These are phyloP conservation scores for Lactarius quietus DNA, from an alignment of 768 basidiomycete species.

Conservation along the genomic window DNA sequence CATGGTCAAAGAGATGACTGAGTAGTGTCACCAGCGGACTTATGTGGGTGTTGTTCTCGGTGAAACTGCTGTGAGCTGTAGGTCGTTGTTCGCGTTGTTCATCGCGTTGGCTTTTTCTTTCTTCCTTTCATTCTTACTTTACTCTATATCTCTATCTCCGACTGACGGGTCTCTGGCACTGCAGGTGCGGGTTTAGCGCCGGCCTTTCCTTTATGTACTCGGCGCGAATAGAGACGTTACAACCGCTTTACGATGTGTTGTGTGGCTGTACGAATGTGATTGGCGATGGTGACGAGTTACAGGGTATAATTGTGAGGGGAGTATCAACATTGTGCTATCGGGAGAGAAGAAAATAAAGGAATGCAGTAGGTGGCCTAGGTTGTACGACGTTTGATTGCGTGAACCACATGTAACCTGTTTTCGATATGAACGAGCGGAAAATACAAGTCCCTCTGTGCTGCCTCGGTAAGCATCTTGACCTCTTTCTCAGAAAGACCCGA, in stretches of 20 bases:
- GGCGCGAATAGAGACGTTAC: constrained; percentile 57
- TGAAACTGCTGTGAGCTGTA: constrained; percentile 33
- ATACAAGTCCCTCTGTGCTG: constrained; percentile 65
- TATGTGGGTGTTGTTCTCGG: constrained; percentile 5
- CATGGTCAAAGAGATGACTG: constrained; percentile 39
- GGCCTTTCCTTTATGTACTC: constrained; percentile 56
- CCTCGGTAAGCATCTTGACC: constrained; percentile 53
- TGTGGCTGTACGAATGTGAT: constrained; percentile 25
- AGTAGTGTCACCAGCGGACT: background rate
- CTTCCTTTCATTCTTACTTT: constrained; percentile 17
- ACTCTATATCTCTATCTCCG: constrained; percentile 30
- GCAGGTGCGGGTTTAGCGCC: constrained; percentile 44
- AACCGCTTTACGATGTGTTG: constrained; percentile 41
- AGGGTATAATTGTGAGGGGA: constrained; percentile 24
- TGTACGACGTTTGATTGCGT: constrained; percentile 39
- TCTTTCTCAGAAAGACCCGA: constrained; percentile 50
- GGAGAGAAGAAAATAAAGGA: constrained; percentile 14
- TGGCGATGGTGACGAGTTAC: constrained; percentile 25
- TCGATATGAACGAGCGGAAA: constrained; percentile 51
- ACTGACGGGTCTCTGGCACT: constrained; percentile 33
- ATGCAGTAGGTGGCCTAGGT: constrained; percentile 3
- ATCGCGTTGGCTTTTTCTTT: constrained; percentile 22
- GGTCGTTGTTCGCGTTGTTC: constrained; percentile 37
- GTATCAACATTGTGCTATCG: background rate
- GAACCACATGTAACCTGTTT: constrained; percentile 54